Base-by-base conservation (phyloP, 2,329 filamentous ascomycete species). In the Aspergillus vadensis region DNA sequence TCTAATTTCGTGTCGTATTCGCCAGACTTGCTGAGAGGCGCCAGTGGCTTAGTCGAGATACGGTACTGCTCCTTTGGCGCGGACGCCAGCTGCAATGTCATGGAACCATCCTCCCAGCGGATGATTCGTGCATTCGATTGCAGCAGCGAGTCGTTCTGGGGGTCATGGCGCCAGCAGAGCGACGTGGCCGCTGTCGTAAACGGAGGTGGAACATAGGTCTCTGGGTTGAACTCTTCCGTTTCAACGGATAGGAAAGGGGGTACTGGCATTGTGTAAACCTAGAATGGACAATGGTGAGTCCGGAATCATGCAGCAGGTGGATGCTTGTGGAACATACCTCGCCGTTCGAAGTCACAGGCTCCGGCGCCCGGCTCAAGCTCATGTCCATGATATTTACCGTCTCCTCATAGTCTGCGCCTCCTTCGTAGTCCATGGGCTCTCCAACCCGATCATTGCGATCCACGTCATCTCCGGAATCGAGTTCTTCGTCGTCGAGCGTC, bases 91-190 rank as follows among this genome's bases (percentile, higher is more conserved):
- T 90, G 87, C 4, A 90, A 77, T 2, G 87, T 89, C 50, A 89
- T 75, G 4, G 85, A 88, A 39, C 87, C 87, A 68, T 90, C 87
- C 17, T 86, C 87, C 87, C 87, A 90, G 63, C 84, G 82, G 53
- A 89, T 80, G 55, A 89, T 80, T 43, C 87, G 85, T 10, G 86
- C 85, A 67, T 89, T 89, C 6, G 86, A 88, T 70, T 90, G 86
- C 14, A 88, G 76, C 39, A 82, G 73, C 4, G 78, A 74, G 5
- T 82, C 81, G 58, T 88, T 78, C 2, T 81, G 82, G n/a, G 86
- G 86, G 50, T 86, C 86, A 67, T 83, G 83, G 55, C 87, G 84
- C 86, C 87, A 89, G 68, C 87, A 86, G 27, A 89, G 79, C 0
- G 87, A 88, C 21, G 84, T 86, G 57, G 86, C 82, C 41, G 87